Percentiles rank a stretch among this genome's conserved stretches.
Conservation (phyloP, 306 rosid species). For the Psophocarpus tetragonolobus region DNA sequence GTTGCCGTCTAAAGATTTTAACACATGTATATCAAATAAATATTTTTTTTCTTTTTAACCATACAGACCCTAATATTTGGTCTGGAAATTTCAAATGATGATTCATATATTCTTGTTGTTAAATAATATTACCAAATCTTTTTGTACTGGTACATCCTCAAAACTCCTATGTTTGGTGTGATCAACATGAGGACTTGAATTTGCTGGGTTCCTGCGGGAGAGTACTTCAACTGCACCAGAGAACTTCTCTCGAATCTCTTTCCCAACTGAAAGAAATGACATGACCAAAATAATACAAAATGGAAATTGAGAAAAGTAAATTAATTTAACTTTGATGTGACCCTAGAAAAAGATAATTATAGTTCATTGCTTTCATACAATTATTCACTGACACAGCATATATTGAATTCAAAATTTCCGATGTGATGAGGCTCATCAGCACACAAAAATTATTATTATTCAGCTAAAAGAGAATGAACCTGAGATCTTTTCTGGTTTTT, state of each 20-base stretch:
- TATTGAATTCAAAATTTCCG: slow-evolving; percentile 10
- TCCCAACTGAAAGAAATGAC: slow-evolving; percentile 67
- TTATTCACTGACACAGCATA: slow-evolving; percentile 5
- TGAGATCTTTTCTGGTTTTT: slow-evolving; percentile 75
- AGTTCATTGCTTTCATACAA: background rate
- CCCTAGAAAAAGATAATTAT: background rate
- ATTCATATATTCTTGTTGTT: slow-evolving; percentile 15
- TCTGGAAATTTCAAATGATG: background rate
- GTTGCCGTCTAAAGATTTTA: background rate
- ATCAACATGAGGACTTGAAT: slow-evolving; percentile 71
- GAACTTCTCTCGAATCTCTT: slow-evolving; percentile 81
- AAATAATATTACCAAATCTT: slow-evolving; percentile 64
- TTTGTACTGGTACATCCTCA: slow-evolving; percentile 59
- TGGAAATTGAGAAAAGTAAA: slow-evolving; percentile 25
- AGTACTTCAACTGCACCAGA: slow-evolving; percentile 89
- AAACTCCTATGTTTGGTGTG: slow-evolving; percentile 57
- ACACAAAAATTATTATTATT: slow-evolving; percentile 33
- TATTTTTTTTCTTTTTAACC: background rate
- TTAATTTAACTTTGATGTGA: slow-evolving; percentile 12
- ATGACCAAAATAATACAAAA: slow-evolving; percentile 33
- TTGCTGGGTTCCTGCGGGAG: slow-evolving; percentile 63
- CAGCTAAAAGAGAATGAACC: slow-evolving; percentile 50
- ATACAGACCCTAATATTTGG: background rate
- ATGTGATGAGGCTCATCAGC: slow-evolving; percentile 5
- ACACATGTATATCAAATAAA: background rate